phyloP scores from a whole-genome alignment of 805 yeast genomes.

The Dipodascus albidus region DNA sequence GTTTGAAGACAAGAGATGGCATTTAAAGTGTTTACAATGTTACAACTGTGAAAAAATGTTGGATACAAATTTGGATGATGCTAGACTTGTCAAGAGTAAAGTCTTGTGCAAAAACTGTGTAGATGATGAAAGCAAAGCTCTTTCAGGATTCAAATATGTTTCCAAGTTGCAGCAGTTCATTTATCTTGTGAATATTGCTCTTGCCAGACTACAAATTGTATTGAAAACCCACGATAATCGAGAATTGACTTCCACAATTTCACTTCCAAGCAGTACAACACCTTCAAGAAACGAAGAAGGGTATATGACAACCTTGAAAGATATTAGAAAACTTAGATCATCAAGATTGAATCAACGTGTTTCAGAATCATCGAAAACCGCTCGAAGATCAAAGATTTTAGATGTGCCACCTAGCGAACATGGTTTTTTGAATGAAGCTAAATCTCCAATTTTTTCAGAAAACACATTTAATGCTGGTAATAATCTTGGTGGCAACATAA shows the following conservation, averaged over 20 bases:
- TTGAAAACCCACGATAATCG: slow-evolving; percentile 15
- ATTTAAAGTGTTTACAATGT: slow-evolving; percentile 61
- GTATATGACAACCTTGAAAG: slow-evolving; percentile 61
- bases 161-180: slow-evolving; percentile 63
- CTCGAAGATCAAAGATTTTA: slow-evolving; percentile 53
- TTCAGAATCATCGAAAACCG: slow-evolving; percentile 41
- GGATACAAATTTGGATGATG: slow-evolving; percentile 26
- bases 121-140: slow-evolving; percentile 44
- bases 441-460: not conserved
- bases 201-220: slow-evolving; percentile 47
- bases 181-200: slow-evolving; percentile 71
- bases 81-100: slow-evolving; percentile 20
- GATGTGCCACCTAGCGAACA: slow-evolving; percentile 39
- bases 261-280: not conserved
- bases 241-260: not conserved
- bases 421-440: slow-evolving; percentile 12
- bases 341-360: slow-evolving; percentile 55
- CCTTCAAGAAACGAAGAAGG: slow-evolving; percentile 16
- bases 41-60: slow-evolving; percentile 39
- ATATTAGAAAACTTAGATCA: slow-evolving; percentile 65
- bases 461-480: not conserved
- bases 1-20: slow-evolving; percentile 63
- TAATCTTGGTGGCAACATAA: not conserved
- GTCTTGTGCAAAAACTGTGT: slow-evolving; percentile 57
- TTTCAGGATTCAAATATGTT: slow-evolving; percentile 46